These are phyloP conservation scores for Blepharisma undulans DNA, from an alignment of 169 alveolate genomes.

Conservation along the genomic window DNA sequence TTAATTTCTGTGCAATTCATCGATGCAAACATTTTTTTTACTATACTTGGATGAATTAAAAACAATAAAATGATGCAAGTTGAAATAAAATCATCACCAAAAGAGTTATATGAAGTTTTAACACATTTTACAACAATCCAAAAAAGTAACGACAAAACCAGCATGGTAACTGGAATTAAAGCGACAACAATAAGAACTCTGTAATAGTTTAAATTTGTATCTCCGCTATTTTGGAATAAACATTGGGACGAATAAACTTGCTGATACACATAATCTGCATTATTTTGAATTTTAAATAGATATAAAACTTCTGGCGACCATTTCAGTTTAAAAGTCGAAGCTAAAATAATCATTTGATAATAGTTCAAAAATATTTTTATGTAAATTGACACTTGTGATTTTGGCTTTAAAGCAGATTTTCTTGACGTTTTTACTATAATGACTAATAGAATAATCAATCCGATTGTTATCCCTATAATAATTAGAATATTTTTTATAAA, in stretches of 20 bases:
- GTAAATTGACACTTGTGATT: neutral
- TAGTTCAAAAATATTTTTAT: conserved; percentile 30
- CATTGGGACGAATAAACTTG: conserved; percentile 30
- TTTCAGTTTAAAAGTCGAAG: neutral
- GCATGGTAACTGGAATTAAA: neutral
- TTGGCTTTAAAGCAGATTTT: conserved; percentile 9
- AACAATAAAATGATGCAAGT: conserved; percentile 54
- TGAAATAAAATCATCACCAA: conserved; percentile 19
- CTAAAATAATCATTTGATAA: neutral
- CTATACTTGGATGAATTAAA: conserved; percentile 58
- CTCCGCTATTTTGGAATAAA: neutral
- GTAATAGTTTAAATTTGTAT: neutral
- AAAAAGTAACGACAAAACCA: neutral
- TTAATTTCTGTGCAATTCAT: conserved; percentile 45
- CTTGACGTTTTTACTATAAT: neutral
- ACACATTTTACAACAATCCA: neutral
- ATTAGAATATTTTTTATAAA: neutral
- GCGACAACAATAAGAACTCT: neutral
- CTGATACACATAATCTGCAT: neutral
- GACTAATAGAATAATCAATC: neutral
- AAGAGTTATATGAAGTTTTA: neutral
- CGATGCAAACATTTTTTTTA: conserved; percentile 42
- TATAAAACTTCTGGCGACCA: neutral
- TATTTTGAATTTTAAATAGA: neutral
- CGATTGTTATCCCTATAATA: neutral